Evolutionary conservation across 2,329 filamentous ascomycete species (phyloP).

Genomic region (Aspergillus versicolor): DNA sequence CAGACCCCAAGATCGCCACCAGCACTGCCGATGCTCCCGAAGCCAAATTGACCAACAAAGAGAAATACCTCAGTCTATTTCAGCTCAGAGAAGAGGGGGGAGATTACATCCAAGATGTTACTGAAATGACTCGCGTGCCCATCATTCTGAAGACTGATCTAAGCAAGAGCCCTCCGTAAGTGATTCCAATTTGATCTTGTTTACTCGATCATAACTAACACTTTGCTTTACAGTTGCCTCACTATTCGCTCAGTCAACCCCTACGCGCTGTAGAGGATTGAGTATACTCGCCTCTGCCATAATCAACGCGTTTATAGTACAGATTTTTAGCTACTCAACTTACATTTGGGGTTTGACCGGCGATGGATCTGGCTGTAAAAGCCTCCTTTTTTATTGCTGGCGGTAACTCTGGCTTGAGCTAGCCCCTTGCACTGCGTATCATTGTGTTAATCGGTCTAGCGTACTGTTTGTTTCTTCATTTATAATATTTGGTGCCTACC

Average conservation of each 20-base stretch:
- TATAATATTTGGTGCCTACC: constrained; percentile 17
- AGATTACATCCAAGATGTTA: constrained; percentile 97
- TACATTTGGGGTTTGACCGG: constrained; percentile 11
- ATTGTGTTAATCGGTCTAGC: constrained; percentile 26
- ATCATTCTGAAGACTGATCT: constrained; percentile 98
- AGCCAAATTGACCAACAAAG: constrained; percentile 82
- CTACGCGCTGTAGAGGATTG: constrained; percentile 44
- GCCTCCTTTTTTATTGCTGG: constrained; percentile 12
- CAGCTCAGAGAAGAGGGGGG: constrained; percentile 86
- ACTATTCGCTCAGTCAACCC: constrained; percentile 54
- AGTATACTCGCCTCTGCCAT: constrained; percentile 19
- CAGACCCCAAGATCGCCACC: constrained; percentile 85
- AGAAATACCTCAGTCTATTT: constrained; percentile 92
- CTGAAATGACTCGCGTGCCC: constrained; percentile 96
- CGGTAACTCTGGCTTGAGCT: not conserved
- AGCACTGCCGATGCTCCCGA: constrained; percentile 68
- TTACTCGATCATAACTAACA: constrained; percentile 22
- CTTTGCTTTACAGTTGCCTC: constrained; percentile 38
- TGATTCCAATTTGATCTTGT: constrained; percentile 33
- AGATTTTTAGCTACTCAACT: constrained; percentile 16
- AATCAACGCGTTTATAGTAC: constrained; percentile 27
- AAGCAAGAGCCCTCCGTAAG: constrained; percentile 98
- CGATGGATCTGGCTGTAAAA: constrained; percentile 13
- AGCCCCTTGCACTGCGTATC: constrained; percentile 14
- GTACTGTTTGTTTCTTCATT: constrained; percentile 20